Conservation (phyloP, 2,329 filamentous ascomycete species). For the Neonectria punicea region DNA sequence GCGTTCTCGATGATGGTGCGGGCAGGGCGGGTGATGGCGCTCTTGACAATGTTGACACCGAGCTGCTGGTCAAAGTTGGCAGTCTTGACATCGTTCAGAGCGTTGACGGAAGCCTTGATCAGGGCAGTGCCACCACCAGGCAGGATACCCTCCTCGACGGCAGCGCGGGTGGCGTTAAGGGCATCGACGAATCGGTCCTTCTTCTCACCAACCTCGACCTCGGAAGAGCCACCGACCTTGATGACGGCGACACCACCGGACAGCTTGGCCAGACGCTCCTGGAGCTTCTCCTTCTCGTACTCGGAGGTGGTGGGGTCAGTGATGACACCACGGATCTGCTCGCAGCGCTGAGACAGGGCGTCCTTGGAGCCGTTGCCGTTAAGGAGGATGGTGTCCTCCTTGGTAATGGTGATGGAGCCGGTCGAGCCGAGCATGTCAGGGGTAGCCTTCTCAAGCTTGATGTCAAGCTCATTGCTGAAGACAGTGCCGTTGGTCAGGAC, state of each 20-base stretch:
- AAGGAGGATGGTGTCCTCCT: slow-evolving; percentile 98
- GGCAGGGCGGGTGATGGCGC: slow-evolving; percentile 94
- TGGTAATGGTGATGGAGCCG: slow-evolving; percentile 99
- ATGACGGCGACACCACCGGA: slow-evolving; percentile 99
- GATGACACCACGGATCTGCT: slow-evolving; percentile 99
- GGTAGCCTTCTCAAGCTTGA: slow-evolving; percentile 99
- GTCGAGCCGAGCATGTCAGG: slow-evolving; percentile 96
- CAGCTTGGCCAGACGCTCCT: slow-evolving; percentile 99
- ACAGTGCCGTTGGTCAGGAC: slow-evolving; percentile 97
- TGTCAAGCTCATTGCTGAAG: slow-evolving; percentile 97
- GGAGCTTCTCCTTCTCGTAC: slow-evolving; percentile 99
- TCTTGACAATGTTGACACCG: slow-evolving; percentile 97
- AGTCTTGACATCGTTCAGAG: slow-evolving; percentile 83
- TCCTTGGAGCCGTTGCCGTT: slow-evolving; percentile 98
- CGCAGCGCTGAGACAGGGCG: slow-evolving; percentile 90
- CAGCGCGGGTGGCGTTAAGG: slow-evolving; percentile 95
- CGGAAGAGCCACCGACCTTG: slow-evolving; percentile 96
- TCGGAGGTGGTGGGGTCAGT: slow-evolving; percentile 93
- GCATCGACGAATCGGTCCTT: slow-evolving; percentile 99
- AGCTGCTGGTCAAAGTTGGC: slow-evolving; percentile 99
- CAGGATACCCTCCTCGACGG: slow-evolving; percentile 98
- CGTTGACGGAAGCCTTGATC: slow-evolving; percentile 94
- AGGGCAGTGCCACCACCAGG: slow-evolving; percentile 98
- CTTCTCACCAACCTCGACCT: slow-evolving; percentile 99
- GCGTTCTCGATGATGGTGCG: slow-evolving; percentile 98